Conservation (phyloP, 1,139 yeast species). For the Kodamaea fungicola region DNA sequence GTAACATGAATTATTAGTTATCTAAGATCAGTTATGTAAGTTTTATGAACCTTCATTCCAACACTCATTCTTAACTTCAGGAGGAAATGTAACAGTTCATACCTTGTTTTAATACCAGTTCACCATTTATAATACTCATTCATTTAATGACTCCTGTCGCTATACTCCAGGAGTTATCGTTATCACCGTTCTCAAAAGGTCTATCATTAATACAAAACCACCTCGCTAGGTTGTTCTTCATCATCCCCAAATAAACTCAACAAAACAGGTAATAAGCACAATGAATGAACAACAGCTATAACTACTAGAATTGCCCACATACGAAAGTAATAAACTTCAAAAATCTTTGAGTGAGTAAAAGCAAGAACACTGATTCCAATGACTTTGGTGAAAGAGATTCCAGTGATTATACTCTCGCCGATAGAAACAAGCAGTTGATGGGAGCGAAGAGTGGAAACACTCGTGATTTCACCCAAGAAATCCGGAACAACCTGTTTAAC, state of each 20-base stretch:
- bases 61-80: no score
- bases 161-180: no score
- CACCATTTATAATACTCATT: no score
- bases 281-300: conserved; percentile 74
- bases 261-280: conserved; percentile 73
- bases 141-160: no score
- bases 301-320: conserved; percentile 90
- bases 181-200: not conserved
- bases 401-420: conserved; percentile 86
- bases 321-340: conserved; percentile 86
- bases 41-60: no score
- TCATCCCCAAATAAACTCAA: conserved; percentile 42
- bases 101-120: no score
- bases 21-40: no score
- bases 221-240: not conserved
- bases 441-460: conserved; percentile 1
- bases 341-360: conserved; percentile 80
- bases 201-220: not conserved
- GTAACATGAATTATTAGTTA: no score
- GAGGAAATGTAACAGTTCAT: no score
- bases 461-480: conserved; percentile 1
- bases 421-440: conserved; percentile 48
- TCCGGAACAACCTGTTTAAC: conserved; percentile 4
- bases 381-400: conserved; percentile 84
- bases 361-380: conserved; percentile 86